Evolutionary conservation across 202 grass and related monocot species (phyloP), one percentile per base, ranked within the genome.

Genomic region (Bolboschoenoplectus hybrid): DNA sequence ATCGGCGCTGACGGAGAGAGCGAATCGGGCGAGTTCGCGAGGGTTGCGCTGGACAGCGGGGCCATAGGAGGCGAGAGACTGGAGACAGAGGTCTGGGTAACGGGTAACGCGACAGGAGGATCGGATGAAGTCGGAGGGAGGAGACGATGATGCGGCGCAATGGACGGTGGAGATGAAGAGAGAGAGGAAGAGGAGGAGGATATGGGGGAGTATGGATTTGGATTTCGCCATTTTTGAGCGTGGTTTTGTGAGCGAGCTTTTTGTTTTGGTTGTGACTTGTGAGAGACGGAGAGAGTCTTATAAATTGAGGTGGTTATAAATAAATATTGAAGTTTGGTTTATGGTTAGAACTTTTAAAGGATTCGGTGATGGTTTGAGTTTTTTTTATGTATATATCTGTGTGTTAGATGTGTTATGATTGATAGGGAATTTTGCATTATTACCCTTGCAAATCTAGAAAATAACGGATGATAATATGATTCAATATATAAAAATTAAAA

Each of bases 1-100:
- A 71, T 98, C 93, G 4, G 88, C 88, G 82, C 93, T 94, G 80
- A 94, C 93, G 7, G 90, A 20, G 14, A 98, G 89, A 62, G 96
- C 96, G 1, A 87, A 92, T 20, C 86, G 93, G 11, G 96, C 96
- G 34, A 98, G 93, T 68, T 94, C 91, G 38, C 86, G 88, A 72
- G 88, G 89, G 81, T 80, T 87, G 65, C 84, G 71, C 9, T 74
- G 67, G 2, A 85, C 81, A 34, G 83, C 68, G 6, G 86, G 50
- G 46, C 85, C 82, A 86, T 95, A 98, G 74, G 91, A 49, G 9
- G 93, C 83, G 74, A 98, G 89, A 65, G 91, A 94, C 84, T 90
- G 88, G 85, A 88, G 65, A 90, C 97, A 98, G 89, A 98, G 86
- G 40, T 90, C 85, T 35, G 93, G 95, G 87, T 91, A 94, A 63